phyloP scores from a whole-genome alignment of 2,329 filamentous ascomycete species.

The Botrytis fragariae region DNA sequence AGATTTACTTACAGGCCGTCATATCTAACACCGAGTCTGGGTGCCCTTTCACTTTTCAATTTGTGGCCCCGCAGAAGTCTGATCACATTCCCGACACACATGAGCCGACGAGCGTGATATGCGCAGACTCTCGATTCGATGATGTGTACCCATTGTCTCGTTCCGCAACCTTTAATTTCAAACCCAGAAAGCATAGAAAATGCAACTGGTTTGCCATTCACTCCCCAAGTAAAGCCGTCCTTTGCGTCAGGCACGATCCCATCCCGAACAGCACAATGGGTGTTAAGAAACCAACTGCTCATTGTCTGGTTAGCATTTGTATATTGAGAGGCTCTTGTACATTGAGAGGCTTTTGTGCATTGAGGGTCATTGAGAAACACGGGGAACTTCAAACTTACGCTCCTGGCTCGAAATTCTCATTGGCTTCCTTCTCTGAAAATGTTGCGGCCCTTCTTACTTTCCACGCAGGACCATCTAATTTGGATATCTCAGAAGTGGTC shows the following conservation, averaged over 20 bases:
- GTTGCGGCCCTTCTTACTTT: constrained; percentile 15
- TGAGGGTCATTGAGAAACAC: not conserved
- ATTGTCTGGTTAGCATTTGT: constrained; percentile 31
- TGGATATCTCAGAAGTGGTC: constrained; percentile 1
- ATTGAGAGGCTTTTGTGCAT: too few relatives aligned
- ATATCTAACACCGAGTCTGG: constrained; percentile 53
- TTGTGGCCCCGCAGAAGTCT: constrained; percentile 52
- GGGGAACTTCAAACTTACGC: constrained; percentile 48
- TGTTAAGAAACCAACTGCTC: constrained; percentile 56
- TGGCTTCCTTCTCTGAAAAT: constrained; percentile 32
- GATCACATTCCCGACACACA: constrained; percentile 49
- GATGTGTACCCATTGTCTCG: constrained; percentile 44
- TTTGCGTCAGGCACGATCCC: constrained; percentile 49
- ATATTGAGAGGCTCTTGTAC: not conserved
- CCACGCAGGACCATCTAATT: constrained; percentile 23
- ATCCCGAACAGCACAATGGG: constrained; percentile 55
- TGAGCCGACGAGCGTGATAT: constrained; percentile 50
- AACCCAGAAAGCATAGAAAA: constrained; percentile 52
- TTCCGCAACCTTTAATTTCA: constrained; percentile 45
- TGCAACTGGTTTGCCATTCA: constrained; percentile 45
- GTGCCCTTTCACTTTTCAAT: constrained; percentile 52
- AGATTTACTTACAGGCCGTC: constrained; percentile 52
- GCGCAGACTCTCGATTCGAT: constrained; percentile 45
- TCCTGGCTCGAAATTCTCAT: constrained; percentile 46
- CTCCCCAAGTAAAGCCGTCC: constrained; percentile 48